phyloP scores from a whole-genome alignment of 2,329 filamentous ascomycete species.

The Colletotrichum caudatum region DNA sequence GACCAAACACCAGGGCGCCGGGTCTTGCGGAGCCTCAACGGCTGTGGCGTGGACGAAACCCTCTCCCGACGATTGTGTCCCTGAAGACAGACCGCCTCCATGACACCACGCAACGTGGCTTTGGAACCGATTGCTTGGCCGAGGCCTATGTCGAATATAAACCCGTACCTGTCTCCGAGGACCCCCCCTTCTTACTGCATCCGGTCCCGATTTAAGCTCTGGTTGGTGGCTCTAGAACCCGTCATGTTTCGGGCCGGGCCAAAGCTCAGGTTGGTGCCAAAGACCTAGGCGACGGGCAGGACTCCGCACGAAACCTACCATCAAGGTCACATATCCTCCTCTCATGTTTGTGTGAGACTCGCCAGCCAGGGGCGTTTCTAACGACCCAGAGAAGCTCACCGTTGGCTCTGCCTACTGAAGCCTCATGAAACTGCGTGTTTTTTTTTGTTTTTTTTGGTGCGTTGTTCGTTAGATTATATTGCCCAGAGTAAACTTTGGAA shows the following conservation, averaged over 20 bases:
- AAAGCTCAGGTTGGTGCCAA: neutral
- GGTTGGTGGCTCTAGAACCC: conserved; percentile 7
- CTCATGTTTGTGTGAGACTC: neutral
- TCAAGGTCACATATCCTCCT: neutral
- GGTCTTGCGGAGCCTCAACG: conserved; percentile 39
- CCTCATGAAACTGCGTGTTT: neutral
- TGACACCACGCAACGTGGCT: conserved; percentile 27
- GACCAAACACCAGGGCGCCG: conserved; percentile 15
- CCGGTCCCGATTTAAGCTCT: neutral
- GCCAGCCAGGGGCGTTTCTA: neutral
- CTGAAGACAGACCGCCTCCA: neutral
- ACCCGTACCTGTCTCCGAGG: neutral
- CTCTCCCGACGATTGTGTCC: conserved; percentile 6
- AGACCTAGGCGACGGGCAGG: conserved; percentile 5
- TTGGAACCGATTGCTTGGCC: neutral
- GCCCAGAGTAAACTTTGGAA: too few relatives aligned
- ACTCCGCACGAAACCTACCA: neutral
- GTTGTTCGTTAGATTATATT: neutral
- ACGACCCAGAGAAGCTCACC: neutral
- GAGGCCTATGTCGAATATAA: neutral
- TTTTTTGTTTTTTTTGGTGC: too few relatives aligned
- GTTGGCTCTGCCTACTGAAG: neutral
- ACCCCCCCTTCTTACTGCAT: neutral
- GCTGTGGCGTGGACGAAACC: conserved; percentile 28
- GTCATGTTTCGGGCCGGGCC: neutral